Base-by-base conservation (phyloP, 352 stramenopile genomes). In the Globisporangium okanoganense region DNA sequence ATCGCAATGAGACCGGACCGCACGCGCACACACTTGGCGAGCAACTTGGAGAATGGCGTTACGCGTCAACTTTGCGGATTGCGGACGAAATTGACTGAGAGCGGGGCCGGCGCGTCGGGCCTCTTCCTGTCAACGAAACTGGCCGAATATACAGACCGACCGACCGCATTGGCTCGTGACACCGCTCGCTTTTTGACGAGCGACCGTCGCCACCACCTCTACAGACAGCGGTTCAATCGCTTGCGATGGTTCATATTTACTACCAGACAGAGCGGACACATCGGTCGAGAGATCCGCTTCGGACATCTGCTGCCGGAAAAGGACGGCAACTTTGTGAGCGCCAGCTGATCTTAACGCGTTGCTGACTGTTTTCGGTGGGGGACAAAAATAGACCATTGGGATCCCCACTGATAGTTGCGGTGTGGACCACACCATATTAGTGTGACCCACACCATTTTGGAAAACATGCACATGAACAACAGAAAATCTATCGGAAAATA, bases 291-390 rank as follows among this genome's bases (percentile, higher is more conserved):
- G 45, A 64, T 64, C 44, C 58, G 58, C 58, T 57, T 49, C 47
- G 25, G 48, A 48, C 58, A 64, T 64, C 58, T 64, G 58, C 48
- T 56, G 33, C 18, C 18, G 56, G 14, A 16, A 52, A 53, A 55
- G 40, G 51, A 8, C 43, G 44, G n/a, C n/a, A n/a, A n/a, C n/a
- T n/a, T n/a, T n/a, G n/a, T 25, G 24, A 12, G 36, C 44, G 14
- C 58, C 58, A 64, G 58, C 58, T 64, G 58, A 62, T 62, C 56
- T 56, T 45, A 56, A 3, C 18, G 40, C 25, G 22, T 31, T 33
- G 13, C 5, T 25, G n/a, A 18, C 24, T 48, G 45, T 44, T 55
- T 35, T 56, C 50, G 35, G 20, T n/a, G 24, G 38, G 22, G 36
- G 9, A 58, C 33, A 58, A 36, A 58, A 45, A 16, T 52, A 52